These are phyloP conservation scores for Russula griseocarnosa DNA, from an alignment of 768 basidiomycete species.

Conservation along the genomic window DNA sequence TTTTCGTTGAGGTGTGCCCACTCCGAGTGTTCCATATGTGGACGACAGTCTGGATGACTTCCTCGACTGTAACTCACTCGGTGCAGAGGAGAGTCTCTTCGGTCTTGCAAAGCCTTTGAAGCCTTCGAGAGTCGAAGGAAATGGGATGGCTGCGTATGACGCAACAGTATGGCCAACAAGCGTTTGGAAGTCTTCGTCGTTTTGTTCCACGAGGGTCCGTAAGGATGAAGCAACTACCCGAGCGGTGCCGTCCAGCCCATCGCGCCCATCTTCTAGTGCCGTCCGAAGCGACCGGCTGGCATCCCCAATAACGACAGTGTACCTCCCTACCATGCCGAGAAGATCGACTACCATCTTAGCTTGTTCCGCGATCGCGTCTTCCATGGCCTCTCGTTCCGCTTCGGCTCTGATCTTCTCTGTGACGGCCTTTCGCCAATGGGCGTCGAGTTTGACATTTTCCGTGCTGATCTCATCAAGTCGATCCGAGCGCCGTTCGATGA, in stretches of 20 bases:
- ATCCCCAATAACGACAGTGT: constrained; percentile 68
- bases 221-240: constrained; percentile 51
- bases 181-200: constrained; percentile 63
- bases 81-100: constrained; percentile 49
- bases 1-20: constrained; percentile 44
- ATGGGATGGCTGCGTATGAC: constrained; percentile 46
- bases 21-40: constrained; percentile 38
- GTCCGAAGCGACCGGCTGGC: constrained; percentile 43
- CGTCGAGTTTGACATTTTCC: constrained; percentile 70
- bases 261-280: constrained; percentile 39
- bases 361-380: constrained; percentile 59
- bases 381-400: constrained; percentile 60
- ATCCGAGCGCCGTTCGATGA: constrained; percentile 73
- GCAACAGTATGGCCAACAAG: constrained; percentile 66
- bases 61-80: constrained; percentile 38
- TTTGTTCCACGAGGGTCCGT: constrained; percentile 55
- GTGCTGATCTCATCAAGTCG: constrained; percentile 66
- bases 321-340: constrained; percentile 77
- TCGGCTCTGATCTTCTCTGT: constrained; percentile 67
- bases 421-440: constrained; percentile 58
- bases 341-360: constrained; percentile 63
- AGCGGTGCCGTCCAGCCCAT: constrained; percentile 39
- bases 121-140: constrained; percentile 39
- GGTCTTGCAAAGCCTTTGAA: constrained; percentile 50
- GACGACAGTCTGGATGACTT: constrained; percentile 43